Evolutionary conservation across 1,284 basidiomycete genomes (phyloP).

Genomic region (Ustilago curta): DNA sequence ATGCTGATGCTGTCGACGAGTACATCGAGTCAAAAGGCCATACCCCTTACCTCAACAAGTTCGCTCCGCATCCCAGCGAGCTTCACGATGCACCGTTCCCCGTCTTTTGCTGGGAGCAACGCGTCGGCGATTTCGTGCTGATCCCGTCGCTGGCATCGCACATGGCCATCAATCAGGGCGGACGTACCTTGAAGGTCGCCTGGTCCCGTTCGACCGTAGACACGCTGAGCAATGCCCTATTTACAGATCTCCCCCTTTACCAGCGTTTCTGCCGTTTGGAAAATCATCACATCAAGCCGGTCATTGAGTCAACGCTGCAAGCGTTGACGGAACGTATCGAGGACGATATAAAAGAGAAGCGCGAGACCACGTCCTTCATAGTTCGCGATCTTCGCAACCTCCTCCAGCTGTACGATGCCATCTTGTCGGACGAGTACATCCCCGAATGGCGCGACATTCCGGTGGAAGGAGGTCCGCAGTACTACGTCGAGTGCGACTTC

Average conservation of each 20-base stretch:
- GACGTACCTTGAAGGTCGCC: conserved; percentile 28
- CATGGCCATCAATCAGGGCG: conserved; percentile 31
- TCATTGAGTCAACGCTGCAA: conserved; percentile 33
- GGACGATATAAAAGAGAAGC: neutral
- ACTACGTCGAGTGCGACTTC: conserved; percentile 53
- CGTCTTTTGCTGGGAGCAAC: conserved; percentile 27
- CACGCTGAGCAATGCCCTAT: conserved; percentile 24
- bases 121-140: conserved; percentile 41
- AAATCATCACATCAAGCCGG: conserved; percentile 17
- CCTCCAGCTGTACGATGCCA: conserved; percentile 37
- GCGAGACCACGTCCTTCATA: neutral
- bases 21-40: conserved; percentile 26
- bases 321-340: conserved; percentile 15
- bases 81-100: conserved; percentile 26
- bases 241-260: conserved; percentile 36
- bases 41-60: conserved; percentile 15
- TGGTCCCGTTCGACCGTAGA: conserved; percentile 41
- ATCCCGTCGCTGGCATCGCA: conserved; percentile 33
- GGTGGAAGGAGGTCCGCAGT: conserved; percentile 22
- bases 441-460: conserved; percentile 35
- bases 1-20: conserved; percentile 20
- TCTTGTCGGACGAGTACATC: conserved; percentile 35
- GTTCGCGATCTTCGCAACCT: conserved; percentile 29
- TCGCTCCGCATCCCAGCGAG: conserved; percentile 25
- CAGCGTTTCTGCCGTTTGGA: conserved; percentile 42